phyloP scores from a whole-genome alignment of 352 stramenopile species.

The Pythium dissotocum region DNA sequence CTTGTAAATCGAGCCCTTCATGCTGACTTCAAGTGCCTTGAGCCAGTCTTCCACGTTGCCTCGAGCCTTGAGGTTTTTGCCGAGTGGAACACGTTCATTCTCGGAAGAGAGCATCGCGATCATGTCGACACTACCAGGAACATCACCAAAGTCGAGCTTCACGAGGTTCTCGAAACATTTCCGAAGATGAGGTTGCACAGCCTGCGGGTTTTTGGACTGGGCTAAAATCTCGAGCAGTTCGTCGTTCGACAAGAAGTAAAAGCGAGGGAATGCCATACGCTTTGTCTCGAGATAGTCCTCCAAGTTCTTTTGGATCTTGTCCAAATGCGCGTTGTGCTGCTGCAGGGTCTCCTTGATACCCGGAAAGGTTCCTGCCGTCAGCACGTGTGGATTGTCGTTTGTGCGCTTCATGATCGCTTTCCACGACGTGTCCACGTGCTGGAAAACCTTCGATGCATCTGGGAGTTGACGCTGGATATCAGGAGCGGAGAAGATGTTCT shows the following conservation, averaged over 20 bases:
- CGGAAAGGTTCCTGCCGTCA: conserved; percentile 78
- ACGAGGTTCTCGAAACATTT: conserved; percentile 95
- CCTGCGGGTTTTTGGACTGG: conserved; percentile 94
- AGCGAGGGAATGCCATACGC: conserved; percentile 90
- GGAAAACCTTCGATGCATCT: conserved; percentile 90
- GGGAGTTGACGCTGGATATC: conserved; percentile 92
- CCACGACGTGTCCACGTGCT: conserved; percentile 90
- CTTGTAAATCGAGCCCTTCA: conserved; percentile 92
- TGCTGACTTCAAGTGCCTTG: conserved; percentile 85
- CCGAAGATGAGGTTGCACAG: conserved; percentile 92
- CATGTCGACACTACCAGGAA: conserved; percentile 90
- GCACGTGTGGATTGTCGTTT: conserved; percentile 82
- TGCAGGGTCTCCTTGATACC: conserved; percentile 84
- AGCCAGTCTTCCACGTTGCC: conserved; percentile 90
- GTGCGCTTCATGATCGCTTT: conserved; percentile 91
- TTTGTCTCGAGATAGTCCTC: conserved; percentile 94
- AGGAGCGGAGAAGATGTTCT: conserved; percentile 87
- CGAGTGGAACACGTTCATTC: conserved; percentile 83
- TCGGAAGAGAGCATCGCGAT: conserved; percentile 93
- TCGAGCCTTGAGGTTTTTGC: conserved; percentile 93
- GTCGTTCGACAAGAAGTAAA: conserved; percentile 97
- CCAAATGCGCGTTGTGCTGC: conserved; percentile 84
- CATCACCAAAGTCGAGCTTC: conserved; percentile 77
- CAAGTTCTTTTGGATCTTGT: conserved; percentile 92
- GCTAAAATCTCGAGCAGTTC: conserved; percentile 94